Conservation (phyloP, 2,329 filamentous ascomycete genomes). For the Scytalidium lignicola region DNA sequence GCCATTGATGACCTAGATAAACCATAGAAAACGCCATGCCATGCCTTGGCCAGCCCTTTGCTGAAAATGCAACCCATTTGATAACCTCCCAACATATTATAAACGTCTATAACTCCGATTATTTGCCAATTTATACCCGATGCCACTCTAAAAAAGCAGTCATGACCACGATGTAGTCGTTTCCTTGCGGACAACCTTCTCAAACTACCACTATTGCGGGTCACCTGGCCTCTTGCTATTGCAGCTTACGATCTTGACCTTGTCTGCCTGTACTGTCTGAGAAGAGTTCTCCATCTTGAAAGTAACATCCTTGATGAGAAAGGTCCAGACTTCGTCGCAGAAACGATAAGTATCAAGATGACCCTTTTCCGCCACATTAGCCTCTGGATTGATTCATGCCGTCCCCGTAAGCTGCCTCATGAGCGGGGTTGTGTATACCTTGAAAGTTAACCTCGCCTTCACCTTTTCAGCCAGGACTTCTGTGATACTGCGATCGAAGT, state of each 20-base stretch:
- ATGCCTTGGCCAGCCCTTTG: constrained; percentile 1
- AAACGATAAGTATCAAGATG: constrained; percentile 98
- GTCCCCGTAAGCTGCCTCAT: not conserved
- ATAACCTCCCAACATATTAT: too few species aligned
- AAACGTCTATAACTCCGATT: too few species aligned
- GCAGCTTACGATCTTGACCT: constrained; percentile 98
- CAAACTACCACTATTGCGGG: constrained; percentile 25
- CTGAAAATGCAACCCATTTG: not conserved
- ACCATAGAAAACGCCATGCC: not conserved
- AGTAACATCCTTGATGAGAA: constrained; percentile 96
- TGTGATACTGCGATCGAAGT: constrained; percentile 91
- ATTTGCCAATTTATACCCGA: not conserved
- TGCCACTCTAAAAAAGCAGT: not conserved
- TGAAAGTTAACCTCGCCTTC: constrained; percentile 86
- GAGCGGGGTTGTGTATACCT: constrained; percentile 53
- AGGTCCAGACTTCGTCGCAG: constrained; percentile 99
- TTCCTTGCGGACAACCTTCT: not conserved
- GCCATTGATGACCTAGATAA: not conserved
- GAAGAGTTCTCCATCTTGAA: constrained; percentile 87
- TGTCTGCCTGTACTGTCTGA: constrained; percentile 72
- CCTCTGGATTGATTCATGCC: constrained; percentile 2
- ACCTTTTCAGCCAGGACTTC: constrained; percentile 90
- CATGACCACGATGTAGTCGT: not conserved
- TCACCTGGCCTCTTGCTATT: constrained; percentile 79
- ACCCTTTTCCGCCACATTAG: constrained; percentile 52